A percentile compares a stretch with the other conserved stretches of the same genome.
phyloP scores from a whole-genome alignment of 1,284 basidiomycete species.

The Exobasidium rhododendri region DNA sequence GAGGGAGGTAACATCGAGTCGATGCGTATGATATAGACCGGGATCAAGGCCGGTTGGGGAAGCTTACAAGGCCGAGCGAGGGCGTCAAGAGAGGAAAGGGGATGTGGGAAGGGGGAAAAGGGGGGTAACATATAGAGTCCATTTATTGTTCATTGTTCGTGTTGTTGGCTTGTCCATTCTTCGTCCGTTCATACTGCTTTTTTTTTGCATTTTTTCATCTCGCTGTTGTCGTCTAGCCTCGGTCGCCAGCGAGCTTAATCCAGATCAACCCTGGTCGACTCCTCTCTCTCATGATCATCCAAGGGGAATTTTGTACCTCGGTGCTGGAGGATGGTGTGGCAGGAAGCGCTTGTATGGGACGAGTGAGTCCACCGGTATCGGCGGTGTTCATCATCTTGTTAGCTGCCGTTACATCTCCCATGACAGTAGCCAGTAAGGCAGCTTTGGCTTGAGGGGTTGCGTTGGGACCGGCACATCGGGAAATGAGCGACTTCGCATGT shows the following conservation, averaged over 20 bases:
- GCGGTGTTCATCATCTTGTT: constrained; percentile 14
- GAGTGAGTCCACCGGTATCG: constrained; percentile 23
- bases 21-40: neutral
- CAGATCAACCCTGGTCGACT: constrained; percentile 42
- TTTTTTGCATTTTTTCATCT: constrained; percentile 18
- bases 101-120: no score
- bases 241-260: constrained; percentile 35
- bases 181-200: neutral
- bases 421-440: constrained; percentile 34
- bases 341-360: constrained; percentile 14
- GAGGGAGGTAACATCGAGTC: neutral
- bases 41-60: neutral
- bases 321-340: constrained; percentile 12
- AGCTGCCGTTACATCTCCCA: constrained; percentile 25
- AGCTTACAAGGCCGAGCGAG: constrained; percentile 2
- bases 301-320: constrained; percentile 21
- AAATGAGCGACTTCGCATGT: constrained; percentile 43
- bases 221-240: no score
- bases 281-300: constrained; percentile 39
- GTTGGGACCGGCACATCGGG: constrained; percentile 35
- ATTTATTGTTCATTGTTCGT: no score
- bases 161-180: no score
- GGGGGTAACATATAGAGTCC: no score
- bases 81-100: neutral
- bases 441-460: constrained; percentile 34